phyloP scores from a whole-genome alignment of 2,329 filamentous ascomycete genomes.

The Aspergillus sp. region DNA sequence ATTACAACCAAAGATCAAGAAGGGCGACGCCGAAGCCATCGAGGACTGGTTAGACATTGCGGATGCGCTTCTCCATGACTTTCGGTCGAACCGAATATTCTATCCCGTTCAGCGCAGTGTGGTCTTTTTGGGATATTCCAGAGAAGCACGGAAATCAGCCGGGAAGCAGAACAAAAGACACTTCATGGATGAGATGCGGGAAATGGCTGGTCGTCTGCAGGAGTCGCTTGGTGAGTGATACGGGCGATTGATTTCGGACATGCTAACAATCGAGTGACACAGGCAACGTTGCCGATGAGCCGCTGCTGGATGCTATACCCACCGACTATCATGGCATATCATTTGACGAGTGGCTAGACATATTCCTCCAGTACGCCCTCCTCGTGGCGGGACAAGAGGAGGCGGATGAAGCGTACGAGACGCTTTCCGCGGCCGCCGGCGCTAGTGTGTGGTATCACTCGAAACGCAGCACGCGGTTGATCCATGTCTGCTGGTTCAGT shows the following conservation, averaged over 20 bases:
- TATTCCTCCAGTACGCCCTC: conserved; percentile 82
- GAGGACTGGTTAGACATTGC: conserved; percentile 52
- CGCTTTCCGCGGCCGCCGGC: conserved; percentile 67
- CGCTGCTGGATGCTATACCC: conserved; percentile 31
- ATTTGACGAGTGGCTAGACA: conserved; percentile 77
- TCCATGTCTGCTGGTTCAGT: conserved; percentile 70
- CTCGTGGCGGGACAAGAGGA: conserved; percentile 60
- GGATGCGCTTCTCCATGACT: conserved; percentile 50
- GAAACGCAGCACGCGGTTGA: conserved; percentile 57
- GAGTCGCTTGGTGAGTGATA: conserved; percentile 28
- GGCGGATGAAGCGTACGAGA: conserved; percentile 64
- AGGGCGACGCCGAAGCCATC: conserved; percentile 41
- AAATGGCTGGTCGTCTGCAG: conserved; percentile 37
- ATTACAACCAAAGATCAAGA: conserved; percentile 39
- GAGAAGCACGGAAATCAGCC: conserved; percentile 29
- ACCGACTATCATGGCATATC: conserved; percentile 63
- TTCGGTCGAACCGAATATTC: conserved; percentile 50
- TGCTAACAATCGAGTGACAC: conserved; percentile 8
- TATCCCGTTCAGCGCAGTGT: conserved; percentile 46
- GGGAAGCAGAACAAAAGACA: conserved; percentile 25
- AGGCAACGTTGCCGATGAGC: conserved; percentile 18
- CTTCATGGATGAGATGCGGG: conserved; percentile 34
- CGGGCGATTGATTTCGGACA: background rate
- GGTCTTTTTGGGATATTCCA: conserved; percentile 42
- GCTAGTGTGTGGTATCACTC: conserved; percentile 74